These are phyloP conservation scores for Lasiodiplodia sp. DNA, from an alignment of 2,329 filamentous ascomycete species.

Conservation along the genomic window DNA sequence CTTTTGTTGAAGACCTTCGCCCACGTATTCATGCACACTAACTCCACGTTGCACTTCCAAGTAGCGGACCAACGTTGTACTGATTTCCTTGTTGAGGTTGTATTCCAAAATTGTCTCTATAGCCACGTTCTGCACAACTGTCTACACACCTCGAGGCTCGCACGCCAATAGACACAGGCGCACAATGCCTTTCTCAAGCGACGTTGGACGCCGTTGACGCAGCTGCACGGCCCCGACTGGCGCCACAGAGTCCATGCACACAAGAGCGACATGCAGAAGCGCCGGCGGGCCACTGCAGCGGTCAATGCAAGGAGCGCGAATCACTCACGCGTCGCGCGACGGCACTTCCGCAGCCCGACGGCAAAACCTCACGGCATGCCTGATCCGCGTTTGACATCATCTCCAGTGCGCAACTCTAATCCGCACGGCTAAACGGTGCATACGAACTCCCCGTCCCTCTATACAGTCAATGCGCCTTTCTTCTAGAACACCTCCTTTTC, in stretches of 20 bases:
- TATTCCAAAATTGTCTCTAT: background rate
- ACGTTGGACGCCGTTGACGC: conserved; percentile 13
- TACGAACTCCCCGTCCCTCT: background rate
- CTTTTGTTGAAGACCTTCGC: background rate
- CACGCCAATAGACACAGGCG: conserved; percentile 1
- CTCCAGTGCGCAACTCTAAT: background rate
- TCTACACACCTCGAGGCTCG: background rate
- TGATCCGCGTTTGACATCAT: conserved; percentile 1
- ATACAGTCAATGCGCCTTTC: conserved; percentile 8
- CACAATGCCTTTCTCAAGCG: background rate
- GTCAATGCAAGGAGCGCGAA: background rate
- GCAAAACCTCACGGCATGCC: background rate
- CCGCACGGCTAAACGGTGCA: background rate
- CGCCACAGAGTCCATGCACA: conserved; percentile 6
- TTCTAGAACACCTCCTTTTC: conserved; percentile 14
- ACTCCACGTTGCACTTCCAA: background rate
- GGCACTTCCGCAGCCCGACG: background rate
- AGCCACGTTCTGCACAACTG: background rate
- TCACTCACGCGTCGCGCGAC: background rate
- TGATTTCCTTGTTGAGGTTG: too few species aligned
- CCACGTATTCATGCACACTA: background rate
- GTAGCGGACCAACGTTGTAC: background rate
- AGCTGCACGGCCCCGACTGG: conserved; percentile 9
- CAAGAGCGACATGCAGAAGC: conserved; percentile 8
- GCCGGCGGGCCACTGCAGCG: background rate